Evolutionary conservation across 768 basidiomycete species (phyloP), one percentile per base, ranked within the genome.

Genomic region (Rubroboletus pulcherrimus): DNA sequence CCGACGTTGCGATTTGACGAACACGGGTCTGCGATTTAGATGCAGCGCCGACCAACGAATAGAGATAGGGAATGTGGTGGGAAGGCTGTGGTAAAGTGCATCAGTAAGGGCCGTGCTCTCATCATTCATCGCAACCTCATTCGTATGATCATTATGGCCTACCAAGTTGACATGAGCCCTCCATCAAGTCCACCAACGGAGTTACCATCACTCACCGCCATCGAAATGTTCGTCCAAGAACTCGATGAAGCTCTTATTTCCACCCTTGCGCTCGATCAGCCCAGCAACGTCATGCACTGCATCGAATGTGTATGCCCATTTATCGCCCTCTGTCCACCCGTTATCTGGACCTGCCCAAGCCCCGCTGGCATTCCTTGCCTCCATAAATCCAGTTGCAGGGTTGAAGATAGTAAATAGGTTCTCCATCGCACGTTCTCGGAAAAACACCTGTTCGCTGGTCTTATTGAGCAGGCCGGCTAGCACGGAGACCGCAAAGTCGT

Each of bases 61-160:
- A 93, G 37, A 92, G 75, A 66, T 92, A 93, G 0, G 91, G 90
- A 41, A 92, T 91, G 66, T 92, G 90, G 58, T 92, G 91, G 0
- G 88, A 90, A 0, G 91, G 90, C 86, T 89, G 54, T 24, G 10
- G 29, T 42, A 39, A 24, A 30, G 15, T 26, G n/a, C 7, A 12
- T 69, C 38, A 68, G 54, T 31, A 49, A 31, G 15, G 17, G 5
- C 7, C 14, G 6, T n/a, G 47, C 1, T 17, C 5, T 44, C 6
- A 26, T 19, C 26, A 15, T 33, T 8, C 30, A 41, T 7, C 9
- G 9, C 2, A 14, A 54, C 87, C 78, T 92, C 91, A 60, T 92
- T 93, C 1, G 84, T 85, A 59, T 91, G 90, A 58, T 89, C 84
- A 62, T 92, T 92, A 60, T 91, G 87, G 0, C 86, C 89, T 67